phyloP scores from a whole-genome alignment of 179 eudicot species.

The Monotropa hypopitys region DNA sequence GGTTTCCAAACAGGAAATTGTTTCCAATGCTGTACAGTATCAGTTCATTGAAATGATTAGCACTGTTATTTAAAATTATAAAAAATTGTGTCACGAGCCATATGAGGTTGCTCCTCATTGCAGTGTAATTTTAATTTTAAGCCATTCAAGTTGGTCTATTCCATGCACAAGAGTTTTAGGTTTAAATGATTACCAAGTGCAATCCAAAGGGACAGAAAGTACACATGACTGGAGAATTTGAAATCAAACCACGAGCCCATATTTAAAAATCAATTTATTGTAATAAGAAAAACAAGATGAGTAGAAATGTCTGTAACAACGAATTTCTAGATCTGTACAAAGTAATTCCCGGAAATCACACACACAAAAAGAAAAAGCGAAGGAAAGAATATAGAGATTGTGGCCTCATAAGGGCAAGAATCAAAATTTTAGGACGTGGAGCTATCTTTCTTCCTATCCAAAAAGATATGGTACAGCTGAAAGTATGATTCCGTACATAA shows the following conservation, averaged over 20 bases:
- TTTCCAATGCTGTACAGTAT: slow-evolving; percentile 23
- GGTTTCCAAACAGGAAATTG: slow-evolving; percentile 16
- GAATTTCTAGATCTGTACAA: neutral
- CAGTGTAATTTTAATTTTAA: neutral
- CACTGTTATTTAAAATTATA: neutral
- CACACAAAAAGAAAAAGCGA: neutral
- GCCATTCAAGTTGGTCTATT: neutral
- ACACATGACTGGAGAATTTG: neutral
- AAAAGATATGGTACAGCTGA: neutral
- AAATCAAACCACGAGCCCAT: neutral
- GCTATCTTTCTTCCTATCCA: neutral
- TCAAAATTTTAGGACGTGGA: slow-evolving; percentile 6
- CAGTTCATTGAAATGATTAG: slow-evolving; percentile 31
- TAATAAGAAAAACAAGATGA: neutral
- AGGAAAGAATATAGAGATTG: slow-evolving; percentile 4
- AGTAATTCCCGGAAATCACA: neutral
- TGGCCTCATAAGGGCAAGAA: neutral
- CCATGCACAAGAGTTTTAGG: neutral
- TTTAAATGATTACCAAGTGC: neutral
- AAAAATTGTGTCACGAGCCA: neutral
- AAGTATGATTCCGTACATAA: slow-evolving; percentile 7
- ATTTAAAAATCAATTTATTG: neutral
- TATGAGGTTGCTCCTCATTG: neutral
- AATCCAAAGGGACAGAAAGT: neutral
- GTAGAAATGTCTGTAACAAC: neutral